Evolutionary conservation across 176 grass and related monocot genomes (phyloP), one percentile per base, ranked within the genome.

Genomic region (Areca catechu): DNA sequence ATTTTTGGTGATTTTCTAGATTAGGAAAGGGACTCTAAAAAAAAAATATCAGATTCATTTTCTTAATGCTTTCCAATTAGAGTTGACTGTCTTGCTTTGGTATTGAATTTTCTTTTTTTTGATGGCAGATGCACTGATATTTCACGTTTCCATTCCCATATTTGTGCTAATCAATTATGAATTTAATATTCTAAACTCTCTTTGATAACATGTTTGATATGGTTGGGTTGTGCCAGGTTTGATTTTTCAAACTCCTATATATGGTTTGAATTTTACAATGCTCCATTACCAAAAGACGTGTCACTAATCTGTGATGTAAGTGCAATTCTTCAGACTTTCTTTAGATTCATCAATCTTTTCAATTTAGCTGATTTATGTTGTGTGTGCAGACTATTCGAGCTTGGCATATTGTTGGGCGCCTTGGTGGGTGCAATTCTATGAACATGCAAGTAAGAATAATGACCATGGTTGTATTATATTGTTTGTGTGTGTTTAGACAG

Each of bases 361-460:
- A 65, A 20, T 25, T 67, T 57, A 54, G 15, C 18, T 7, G 58
- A 54, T 43, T 68, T 54, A 49, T n/a, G n/a, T 77, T 55, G 4
- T 79, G 25, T 51, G 68, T 73, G 54, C 51, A 97, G 92, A 68
- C 83, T 85, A 72, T 97, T 54, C 81, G 92, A 23, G 82, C 83
- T 53, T 97, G 92, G 92, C 83, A 90, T 70, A 80, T 97, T 58
- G 61, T 91, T 67, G 92, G 92, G 56, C 80, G 78, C 58, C 92
- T 97, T 55, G 92, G 92, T 43, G 86, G 92, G 27, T 97, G 71
- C 86, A 97, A 97, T 86, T 88, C 92, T 22, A 82, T 85, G 80
- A 97, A 97, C 77, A 87, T 90, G 92, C 92, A 97, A 86, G 92
- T 97, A 80, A 58, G 29, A 63, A n/a, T 20, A 19, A 24, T 63